Evolutionary conservation across 495 filamentous ascomycete genomes (phyloP), one percentile per base, ranked within the genome.

Genomic region (Talaromyces stipitatus): DNA sequence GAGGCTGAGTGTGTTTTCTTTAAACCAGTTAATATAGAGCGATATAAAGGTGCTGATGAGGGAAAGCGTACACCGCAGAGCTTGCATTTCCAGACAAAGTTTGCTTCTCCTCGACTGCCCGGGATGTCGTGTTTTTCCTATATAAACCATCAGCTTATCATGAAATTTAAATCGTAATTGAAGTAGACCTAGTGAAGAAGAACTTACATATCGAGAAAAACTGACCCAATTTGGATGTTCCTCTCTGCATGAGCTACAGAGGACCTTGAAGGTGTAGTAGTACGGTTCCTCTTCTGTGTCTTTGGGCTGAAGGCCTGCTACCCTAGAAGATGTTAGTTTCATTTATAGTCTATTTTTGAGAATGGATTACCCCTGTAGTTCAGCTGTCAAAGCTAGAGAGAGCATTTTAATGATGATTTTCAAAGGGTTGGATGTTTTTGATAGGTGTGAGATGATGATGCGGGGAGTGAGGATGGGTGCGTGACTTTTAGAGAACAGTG

Each of bases 201-300:
- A 22, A 75, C 87, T 62, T 82, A 97, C 94, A 74, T 91, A 95
- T 29, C 95, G 87, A 69, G 81, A 95, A 61, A 99, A 81, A 54
- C 81, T 87, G 38, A 99, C 83, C 71, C 81, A 85, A 64, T 97
- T 99, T 3, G 87, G 83, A 68, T 99, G 95, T 1, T 74, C 83
- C 73, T 99, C 94, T 51, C 89, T 82, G 69, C 94, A 99, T 23
- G 91, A 95, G 10, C 87, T 95, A 70, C 94, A 99, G 76, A 96
- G 87, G 41, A 99, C 92, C 64, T 86, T 90, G 82, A 99, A 97
- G 48, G 87, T 96, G 76, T 95, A 99, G 76, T 83, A 94, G 74
- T 95, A 97, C 0, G 90, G 90, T 54, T 78, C 82, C 5, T 88
- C 87, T 50, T 79, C 73, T 2, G 86, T 88, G 70, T 99, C 94